Conservation (phyloP, 106 monocot species). For the Dendrobium nobile region DNA sequence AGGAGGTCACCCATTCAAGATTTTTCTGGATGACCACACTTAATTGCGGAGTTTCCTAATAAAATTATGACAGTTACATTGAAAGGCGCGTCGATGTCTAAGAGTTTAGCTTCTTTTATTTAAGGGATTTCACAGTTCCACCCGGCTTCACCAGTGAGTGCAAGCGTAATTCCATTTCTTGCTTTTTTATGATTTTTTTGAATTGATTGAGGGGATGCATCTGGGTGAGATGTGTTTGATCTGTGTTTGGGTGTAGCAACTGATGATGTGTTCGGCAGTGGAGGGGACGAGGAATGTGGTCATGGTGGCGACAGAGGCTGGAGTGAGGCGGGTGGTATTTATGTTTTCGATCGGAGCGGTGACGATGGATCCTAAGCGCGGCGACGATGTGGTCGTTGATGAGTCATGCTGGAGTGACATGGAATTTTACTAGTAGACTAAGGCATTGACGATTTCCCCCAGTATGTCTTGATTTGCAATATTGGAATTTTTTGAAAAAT, state of each 20-base stretch:
- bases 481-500: too few species aligned
- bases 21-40: too few species aligned
- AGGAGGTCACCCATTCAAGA: too few species aligned
- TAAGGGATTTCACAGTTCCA: conserved; percentile 7
- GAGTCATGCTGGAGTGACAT: conserved; percentile 89
- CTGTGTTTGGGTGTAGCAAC: conserved; percentile 25
- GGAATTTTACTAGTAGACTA: conserved; percentile 65
- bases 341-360: conserved; percentile 80
- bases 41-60: too few species aligned
- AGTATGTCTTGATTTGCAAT: not conserved
- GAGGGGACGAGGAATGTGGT: conserved; percentile 55
- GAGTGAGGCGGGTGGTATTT: conserved; percentile 70
- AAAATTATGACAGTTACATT: too few species aligned
- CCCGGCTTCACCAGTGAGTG: conserved; percentile 75
- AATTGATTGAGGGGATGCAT: not conserved
- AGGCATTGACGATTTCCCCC: conserved; percentile 10
- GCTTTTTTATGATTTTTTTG: not conserved
- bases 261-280: conserved; percentile 85
- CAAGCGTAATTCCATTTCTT: conserved; percentile 28
- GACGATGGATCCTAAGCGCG: conserved; percentile 65
- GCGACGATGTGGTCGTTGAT: conserved; percentile 55
- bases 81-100: too few species aligned
- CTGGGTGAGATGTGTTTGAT: not conserved
- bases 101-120: too few species aligned
- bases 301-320: conserved; percentile 51